A percentile compares a stretch with the other conserved stretches of the same genome.
These are phyloP conservation scores for Amanita subjunquillea DNA, from an alignment of 768 basidiomycete species.

Conservation along the genomic window DNA sequence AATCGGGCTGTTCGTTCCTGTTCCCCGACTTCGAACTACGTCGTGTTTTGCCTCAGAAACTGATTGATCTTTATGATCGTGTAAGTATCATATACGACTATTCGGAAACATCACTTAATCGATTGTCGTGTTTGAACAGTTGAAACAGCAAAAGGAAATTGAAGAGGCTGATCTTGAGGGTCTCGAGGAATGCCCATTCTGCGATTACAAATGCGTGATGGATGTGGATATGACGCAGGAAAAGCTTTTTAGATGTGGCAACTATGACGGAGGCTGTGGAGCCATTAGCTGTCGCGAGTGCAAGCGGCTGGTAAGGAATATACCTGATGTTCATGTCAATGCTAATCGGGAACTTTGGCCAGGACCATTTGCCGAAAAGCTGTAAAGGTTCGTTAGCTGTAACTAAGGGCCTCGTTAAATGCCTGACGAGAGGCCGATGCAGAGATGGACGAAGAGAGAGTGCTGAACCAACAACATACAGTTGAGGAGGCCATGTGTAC, in stretches of 20 bases:
- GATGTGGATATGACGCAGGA: conserved; percentile 46
- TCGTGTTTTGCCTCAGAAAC: conserved; percentile 56
- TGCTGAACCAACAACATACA: conserved; percentile 62
- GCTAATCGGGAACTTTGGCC: neutral
- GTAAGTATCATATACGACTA: conserved; percentile 10
- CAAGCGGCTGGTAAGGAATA: conserved; percentile 49
- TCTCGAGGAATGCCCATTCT: conserved; percentile 85
- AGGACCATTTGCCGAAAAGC: conserved; percentile 77
- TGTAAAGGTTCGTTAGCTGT: conserved; percentile 54
- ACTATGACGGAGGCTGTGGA: conserved; percentile 59
- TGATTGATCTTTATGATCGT: conserved; percentile 61
- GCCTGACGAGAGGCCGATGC: conserved; percentile 2
- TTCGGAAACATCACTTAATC: neutral
- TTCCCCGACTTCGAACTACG: conserved; percentile 64
- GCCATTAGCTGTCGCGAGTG: conserved; percentile 74
- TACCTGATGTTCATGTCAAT: conserved; percentile 1
- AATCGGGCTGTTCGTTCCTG: conserved; percentile 54
- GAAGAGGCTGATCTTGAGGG: conserved; percentile 69
- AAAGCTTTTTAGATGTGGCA: conserved; percentile 48
- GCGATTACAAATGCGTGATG: conserved; percentile 79
- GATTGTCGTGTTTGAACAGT: neutral
- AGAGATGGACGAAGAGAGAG: conserved; percentile 72
- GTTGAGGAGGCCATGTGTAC: conserved; percentile 93
- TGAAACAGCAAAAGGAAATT: conserved; percentile 72
- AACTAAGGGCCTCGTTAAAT: neutral